phyloP scores from a whole-genome alignment of 2,329 filamentous ascomycete genomes.

The Mollisia scopiformis region DNA sequence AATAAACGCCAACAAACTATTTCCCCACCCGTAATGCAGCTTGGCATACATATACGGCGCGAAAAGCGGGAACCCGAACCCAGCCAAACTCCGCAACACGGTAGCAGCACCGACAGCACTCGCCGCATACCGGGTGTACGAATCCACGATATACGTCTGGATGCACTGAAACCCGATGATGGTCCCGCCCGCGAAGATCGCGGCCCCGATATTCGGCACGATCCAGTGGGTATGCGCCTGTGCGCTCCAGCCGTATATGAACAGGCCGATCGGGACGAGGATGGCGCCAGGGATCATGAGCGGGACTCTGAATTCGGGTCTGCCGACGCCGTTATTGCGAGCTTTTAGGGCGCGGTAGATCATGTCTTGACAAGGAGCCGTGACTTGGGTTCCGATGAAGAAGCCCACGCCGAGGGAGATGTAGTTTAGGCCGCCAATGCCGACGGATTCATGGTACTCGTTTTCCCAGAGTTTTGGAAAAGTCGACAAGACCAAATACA shows the following conservation, averaged over 20 bases:
- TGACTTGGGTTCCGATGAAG: slow-evolving; percentile 39
- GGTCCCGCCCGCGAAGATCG: slow-evolving; percentile 53
- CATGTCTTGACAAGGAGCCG: slow-evolving; percentile 37
- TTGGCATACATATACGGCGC: slow-evolving; percentile 34
- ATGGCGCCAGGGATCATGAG: slow-evolving; percentile 58
- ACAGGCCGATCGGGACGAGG: slow-evolving; percentile 57
- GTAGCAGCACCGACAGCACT: slow-evolving; percentile 43
- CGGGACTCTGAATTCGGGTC: slow-evolving; percentile 66
- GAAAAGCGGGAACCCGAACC: slow-evolving; percentile 34
- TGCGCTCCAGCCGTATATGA: slow-evolving; percentile 61
- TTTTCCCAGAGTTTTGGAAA: slow-evolving; percentile 61
- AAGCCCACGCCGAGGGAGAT: slow-evolving; percentile 51
- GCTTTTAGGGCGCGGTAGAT: slow-evolving; percentile 32
- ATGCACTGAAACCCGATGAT: slow-evolving; percentile 38
- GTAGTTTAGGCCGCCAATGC: slow-evolving; percentile 60
- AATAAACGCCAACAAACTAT: slow-evolving; percentile 50
- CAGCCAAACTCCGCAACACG: slow-evolving; percentile 32
- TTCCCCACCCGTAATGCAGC: slow-evolving; percentile 51
- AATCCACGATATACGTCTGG: slow-evolving; percentile 56
- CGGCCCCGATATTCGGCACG: slow-evolving; percentile 57
- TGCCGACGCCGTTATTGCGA: slow-evolving; percentile 33
- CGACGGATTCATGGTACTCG: slow-evolving; percentile 57
- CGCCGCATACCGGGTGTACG: slow-evolving; percentile 41
- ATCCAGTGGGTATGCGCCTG: slow-evolving; percentile 57
- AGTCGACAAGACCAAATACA: slow-evolving; percentile 60